Conservation (phyloP, 2,329 filamentous ascomycete genomes). For the Drechslera avenae region DNA sequence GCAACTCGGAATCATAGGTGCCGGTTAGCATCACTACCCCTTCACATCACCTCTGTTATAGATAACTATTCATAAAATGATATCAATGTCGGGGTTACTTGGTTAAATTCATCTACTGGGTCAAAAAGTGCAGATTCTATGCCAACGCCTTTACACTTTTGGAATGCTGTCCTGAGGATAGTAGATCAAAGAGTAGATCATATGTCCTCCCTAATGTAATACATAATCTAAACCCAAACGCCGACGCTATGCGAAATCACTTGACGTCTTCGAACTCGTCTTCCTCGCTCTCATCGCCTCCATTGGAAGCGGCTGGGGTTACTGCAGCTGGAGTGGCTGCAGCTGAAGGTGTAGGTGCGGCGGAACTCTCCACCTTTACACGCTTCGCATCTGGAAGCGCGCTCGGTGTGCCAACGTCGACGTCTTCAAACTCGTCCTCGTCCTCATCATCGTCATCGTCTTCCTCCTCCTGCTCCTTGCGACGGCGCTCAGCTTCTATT, state of each 20-base stretch:
- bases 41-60: not conserved
- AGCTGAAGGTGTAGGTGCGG: slow-evolving; percentile 40
- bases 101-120: not conserved
- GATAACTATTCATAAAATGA: not conserved
- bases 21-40: not conserved
- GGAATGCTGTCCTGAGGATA: not conserved
- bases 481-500: slow-evolving; percentile 64
- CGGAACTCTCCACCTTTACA: slow-evolving; percentile 62
- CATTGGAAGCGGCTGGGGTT: slow-evolving; percentile 50
- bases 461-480: slow-evolving; percentile 48
- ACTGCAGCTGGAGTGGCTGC: slow-evolving; percentile 42
- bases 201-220: not conserved
- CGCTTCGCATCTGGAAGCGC: slow-evolving; percentile 60
- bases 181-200: not conserved
- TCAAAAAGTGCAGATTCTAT: not conserved
- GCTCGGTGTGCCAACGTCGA: slow-evolving; percentile 38
- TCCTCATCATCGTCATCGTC: slow-evolving; percentile 45
- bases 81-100: not conserved
- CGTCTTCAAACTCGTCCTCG: slow-evolving; percentile 35
- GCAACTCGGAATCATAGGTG: slow-evolving; percentile 3
- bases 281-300: slow-evolving; percentile 54
- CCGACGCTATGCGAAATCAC: slow-evolving; percentile 26
- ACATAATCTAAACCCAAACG: slow-evolving; percentile 6
- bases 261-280: slow-evolving; percentile 55
- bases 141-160: not conserved